These are phyloP conservation scores for Metarhizium robertsii DNA, from an alignment of 2,329 filamentous ascomycete genomes.

Conservation along the genomic window DNA sequence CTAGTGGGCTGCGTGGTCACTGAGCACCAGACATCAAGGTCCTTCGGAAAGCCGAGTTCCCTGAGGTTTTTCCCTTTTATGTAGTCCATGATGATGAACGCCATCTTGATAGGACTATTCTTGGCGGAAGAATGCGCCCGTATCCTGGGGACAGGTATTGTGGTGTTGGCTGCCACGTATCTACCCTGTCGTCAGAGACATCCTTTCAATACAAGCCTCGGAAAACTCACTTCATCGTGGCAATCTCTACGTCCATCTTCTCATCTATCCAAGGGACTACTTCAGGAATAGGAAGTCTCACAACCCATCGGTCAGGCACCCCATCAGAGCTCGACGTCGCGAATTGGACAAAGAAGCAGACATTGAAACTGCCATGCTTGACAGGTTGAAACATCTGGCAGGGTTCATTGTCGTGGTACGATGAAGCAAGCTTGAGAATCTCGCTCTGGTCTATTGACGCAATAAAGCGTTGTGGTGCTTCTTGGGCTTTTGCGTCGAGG, in stretches of 20 bases:
- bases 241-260: constrained; percentile 11
- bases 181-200: background rate
- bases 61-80: constrained; percentile 7
- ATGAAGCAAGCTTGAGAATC: constrained; percentile 8
- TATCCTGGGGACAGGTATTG: constrained; percentile 9
- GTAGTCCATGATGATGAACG: constrained; percentile 14
- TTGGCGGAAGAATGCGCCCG: constrained; percentile 5
- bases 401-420: constrained; percentile 8
- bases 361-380: constrained; percentile 10
- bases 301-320: constrained; percentile 7
- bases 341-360: constrained; percentile 13
- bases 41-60: constrained; percentile 5
- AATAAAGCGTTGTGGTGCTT: constrained; percentile 8
- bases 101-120: constrained; percentile 1
- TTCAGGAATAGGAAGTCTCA: constrained; percentile 9
- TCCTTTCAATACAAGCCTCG: no score
- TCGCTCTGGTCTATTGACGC: constrained; percentile 4
- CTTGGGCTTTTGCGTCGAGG: background rate
- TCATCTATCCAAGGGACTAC: constrained; percentile 1
- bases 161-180: constrained; percentile 7
- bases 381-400: constrained; percentile 10
- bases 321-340: background rate
- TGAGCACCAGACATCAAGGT: no score
- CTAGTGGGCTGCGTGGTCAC: background rate
- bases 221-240: constrained; percentile 10